These are phyloP conservation scores for Ceratobasidium sp. DNA, from an alignment of 1,284 basidiomycete genomes.

Conservation along the genomic window DNA sequence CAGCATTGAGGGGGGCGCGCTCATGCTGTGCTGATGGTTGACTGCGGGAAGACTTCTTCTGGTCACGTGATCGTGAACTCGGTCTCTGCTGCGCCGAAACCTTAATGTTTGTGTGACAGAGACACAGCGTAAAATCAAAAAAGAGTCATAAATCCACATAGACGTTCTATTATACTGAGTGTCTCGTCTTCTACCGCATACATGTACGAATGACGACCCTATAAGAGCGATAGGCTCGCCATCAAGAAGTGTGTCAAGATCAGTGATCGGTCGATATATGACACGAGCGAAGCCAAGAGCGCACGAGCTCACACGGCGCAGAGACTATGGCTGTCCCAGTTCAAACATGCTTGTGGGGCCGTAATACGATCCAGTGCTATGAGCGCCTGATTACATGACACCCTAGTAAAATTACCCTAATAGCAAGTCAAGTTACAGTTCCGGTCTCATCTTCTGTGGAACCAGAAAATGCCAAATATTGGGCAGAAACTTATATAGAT, in stretches of 20 bases:
- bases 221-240: background rate
- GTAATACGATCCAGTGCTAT: no score
- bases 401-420: no score
- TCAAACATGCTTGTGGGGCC: no score
- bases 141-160: background rate
- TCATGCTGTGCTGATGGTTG: background rate
- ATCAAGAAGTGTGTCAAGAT: background rate
- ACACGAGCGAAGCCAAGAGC: no score
- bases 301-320: background rate
- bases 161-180: background rate
- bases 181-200: background rate
- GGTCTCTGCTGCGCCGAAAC: background rate
- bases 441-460: no score
- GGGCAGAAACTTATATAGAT: no score
- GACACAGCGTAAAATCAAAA: background rate
- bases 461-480: no score
- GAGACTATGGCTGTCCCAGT: background rate
- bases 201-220: background rate
- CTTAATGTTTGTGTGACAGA: background rate
- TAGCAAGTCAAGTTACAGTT: no score
- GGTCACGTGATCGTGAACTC: background rate
- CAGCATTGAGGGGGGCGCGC: conserved; percentile 5
- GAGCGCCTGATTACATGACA: no score
- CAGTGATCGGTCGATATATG: background rate
- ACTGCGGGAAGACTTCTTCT: conserved; percentile 1